phyloP scores from a whole-genome alignment of 371 early-diverging fungal species.

The Aphelidium insulamus region DNA sequence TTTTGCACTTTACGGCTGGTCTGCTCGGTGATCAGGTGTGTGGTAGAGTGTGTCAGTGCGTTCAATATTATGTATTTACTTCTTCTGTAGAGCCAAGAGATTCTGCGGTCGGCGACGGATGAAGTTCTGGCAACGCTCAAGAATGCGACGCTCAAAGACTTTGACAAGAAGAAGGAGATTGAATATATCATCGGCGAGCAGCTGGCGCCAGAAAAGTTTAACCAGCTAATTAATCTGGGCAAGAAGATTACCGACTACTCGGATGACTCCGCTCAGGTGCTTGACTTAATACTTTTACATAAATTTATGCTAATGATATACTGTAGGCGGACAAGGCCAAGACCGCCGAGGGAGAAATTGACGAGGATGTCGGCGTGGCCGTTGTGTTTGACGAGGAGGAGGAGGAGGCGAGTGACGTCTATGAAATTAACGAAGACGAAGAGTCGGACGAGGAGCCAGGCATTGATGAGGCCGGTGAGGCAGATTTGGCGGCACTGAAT shows the following conservation, averaged over 20 bases:
- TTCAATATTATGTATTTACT: no score
- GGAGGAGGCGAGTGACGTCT: slow-evolving; percentile 17
- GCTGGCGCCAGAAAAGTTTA: slow-evolving; percentile 51
- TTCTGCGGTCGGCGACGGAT: slow-evolving; percentile 73
- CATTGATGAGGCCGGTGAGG: slow-evolving; percentile 7
- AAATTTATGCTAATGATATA: no score
- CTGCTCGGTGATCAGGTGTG: slow-evolving; percentile 72
- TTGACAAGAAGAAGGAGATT: slow-evolving; percentile 63
- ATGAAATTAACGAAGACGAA: slow-evolving; percentile 11
- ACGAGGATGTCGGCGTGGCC: slow-evolving; percentile 33
- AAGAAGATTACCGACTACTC: slow-evolving; percentile 80
- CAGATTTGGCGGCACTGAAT: no score
- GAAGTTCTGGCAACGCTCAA: slow-evolving; percentile 61
- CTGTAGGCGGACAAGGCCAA: slow-evolving; percentile 4
- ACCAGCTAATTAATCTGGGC: slow-evolving; percentile 65
- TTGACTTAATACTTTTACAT: no score
- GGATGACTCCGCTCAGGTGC: no score
- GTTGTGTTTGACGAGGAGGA: slow-evolving; percentile 42
- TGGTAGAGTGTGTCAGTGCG: no score
- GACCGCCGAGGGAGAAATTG: slow-evolving; percentile 8
- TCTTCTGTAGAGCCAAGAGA: no score
- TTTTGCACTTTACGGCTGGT: slow-evolving; percentile 53
- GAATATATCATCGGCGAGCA: slow-evolving; percentile 38
- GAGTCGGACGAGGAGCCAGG: slow-evolving; percentile 15
- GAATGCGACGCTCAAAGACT: slow-evolving; percentile 59